Percentiles rank a stretch among this genome's conserved stretches.
These are phyloP conservation scores for Lentinus tigrinus DNA, from an alignment of 768 basidiomycete species.

Conservation along the genomic window DNA sequence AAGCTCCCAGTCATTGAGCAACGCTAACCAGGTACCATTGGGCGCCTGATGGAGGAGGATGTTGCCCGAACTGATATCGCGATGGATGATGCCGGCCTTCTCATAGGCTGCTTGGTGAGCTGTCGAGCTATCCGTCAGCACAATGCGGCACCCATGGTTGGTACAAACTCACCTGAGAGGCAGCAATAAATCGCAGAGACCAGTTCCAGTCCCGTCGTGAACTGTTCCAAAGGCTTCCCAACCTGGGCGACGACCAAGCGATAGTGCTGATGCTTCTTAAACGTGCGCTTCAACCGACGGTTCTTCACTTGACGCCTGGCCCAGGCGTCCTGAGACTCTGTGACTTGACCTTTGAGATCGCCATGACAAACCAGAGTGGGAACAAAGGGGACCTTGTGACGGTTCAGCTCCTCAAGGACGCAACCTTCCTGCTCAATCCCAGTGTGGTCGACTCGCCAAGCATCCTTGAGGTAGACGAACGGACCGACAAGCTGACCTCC, in stretches of 20 bases:
- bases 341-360: background rate
- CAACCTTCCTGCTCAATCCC: slow-evolving; percentile 2
- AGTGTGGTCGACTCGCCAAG: slow-evolving; percentile 2
- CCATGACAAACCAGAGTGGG: slow-evolving; percentile 7
- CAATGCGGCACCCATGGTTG: background rate
- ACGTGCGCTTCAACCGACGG: background rate
- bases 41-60: background rate
- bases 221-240: slow-evolving; percentile 3
- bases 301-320: background rate
- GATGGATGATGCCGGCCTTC: background rate
- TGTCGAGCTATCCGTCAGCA: background rate
- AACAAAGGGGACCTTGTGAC: background rate
- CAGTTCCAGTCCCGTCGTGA: background rate
- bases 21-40: background rate
- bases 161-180: background rate
- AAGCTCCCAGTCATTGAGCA: slow-evolving; percentile 13
- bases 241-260: slow-evolving; percentile 15
- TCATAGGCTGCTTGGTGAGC: background rate
- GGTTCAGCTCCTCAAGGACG: background rate
- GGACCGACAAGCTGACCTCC: background rate
- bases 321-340: background rate
- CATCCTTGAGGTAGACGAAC: slow-evolving; percentile 17
- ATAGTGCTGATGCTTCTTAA: slow-evolving; percentile 14
- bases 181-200: background rate
- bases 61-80: slow-evolving; percentile 12